Conservation (phyloP, 2,329 filamentous ascomycete species). For the Nannizziopsis barbatae region DNA sequence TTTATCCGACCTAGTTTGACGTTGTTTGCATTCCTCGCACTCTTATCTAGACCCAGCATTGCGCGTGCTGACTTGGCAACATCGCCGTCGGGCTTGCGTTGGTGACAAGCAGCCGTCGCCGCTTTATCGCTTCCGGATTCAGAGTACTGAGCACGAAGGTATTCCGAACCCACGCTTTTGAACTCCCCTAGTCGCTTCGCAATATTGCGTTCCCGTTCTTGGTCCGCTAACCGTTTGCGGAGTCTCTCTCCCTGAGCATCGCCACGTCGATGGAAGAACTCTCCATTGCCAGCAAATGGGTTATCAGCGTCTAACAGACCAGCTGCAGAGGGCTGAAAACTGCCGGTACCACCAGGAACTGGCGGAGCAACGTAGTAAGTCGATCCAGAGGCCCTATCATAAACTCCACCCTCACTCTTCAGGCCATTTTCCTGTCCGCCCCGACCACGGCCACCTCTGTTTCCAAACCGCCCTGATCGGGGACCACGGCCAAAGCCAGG, state of each 20-base stretch:
- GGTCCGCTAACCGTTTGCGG: slow-evolving; percentile 33
- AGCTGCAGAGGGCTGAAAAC: slow-evolving; percentile 26
- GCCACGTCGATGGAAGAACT: slow-evolving; percentile 27
- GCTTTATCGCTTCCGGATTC: slow-evolving; percentile 12
- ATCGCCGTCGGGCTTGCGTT: neutral
- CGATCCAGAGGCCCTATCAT: slow-evolving; percentile 33
- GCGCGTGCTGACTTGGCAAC: slow-evolving; percentile 3
- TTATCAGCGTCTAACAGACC: slow-evolving; percentile 34
- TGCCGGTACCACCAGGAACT: slow-evolving; percentile 19
- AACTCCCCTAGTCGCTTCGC: slow-evolving; percentile 31
- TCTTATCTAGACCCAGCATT: slow-evolving; percentile 20
- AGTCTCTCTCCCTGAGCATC: slow-evolving; percentile 35
- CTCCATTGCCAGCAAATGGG: slow-evolving; percentile 28
- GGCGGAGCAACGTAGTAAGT: slow-evolving; percentile 36
- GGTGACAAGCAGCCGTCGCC: neutral
- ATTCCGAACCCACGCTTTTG: slow-evolving; percentile 33
- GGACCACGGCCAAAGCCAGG: slow-evolving; percentile 34
- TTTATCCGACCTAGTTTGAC: slow-evolving; percentile 32
- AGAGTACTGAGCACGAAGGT: slow-evolving; percentile 31
- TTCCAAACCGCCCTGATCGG: slow-evolving; percentile 17
- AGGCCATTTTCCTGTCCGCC: slow-evolving; percentile 21
- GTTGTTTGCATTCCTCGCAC: slow-evolving; percentile 28
- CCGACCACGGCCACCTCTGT: slow-evolving; percentile 16
- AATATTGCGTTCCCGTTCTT: slow-evolving; percentile 37
- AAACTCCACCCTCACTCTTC: slow-evolving; percentile 23